Base-by-base conservation (phyloP, 192 early-diverging fungal genomes). In the Backusella tarrabulga region DNA sequence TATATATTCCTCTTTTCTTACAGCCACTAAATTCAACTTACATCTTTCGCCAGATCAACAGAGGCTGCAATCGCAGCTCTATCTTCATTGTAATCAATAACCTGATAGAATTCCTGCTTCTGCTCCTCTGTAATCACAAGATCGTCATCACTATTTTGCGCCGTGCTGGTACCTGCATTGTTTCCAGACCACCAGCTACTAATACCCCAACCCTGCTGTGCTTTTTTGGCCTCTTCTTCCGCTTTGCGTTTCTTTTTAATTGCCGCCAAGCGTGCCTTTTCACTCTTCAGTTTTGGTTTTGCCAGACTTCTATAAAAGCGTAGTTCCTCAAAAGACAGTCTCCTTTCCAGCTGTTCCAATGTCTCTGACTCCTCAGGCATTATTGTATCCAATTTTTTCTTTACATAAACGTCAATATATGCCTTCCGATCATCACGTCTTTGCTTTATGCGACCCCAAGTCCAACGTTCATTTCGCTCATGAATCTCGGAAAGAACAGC, bases 51-150 rank as follows among this genome's bases (percentile, higher is more conserved):
- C 6, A 93, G 73, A 38, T 91, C 90, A 1, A 90, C 73, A 35
- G 87, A 83, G 4, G 75, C 85, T 2, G 85, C 80, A 7, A 91
- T 75, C 0, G 91, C 88, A 0, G 91, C 84, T 44, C 66, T 80
- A 19, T 92, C 87, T 71, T 96, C 95, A 79, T 98, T 93, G 80
- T 93, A 98, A 69, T 98, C 97, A 71, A 98, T 98, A 9, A 95
- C 94, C 36, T 97, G 92, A 85, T 95, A 97, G 15, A 98, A 87
- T 82, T 97, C 92, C 76, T 95, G 90, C 68, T 94, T 90, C 73
- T 98, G 94, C 60, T 91, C 92, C 38, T 95, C 95, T 21, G 93
- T 92, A 50, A 96, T 89, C 40, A 82, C 77, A 4, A 86, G 69
- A 14, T 83, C 75, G 4, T 79, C 83, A 17, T 84, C 84, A 0